phyloP scores from a whole-genome alignment of 306 rosid genomes.

The Prunus mongolica region DNA sequence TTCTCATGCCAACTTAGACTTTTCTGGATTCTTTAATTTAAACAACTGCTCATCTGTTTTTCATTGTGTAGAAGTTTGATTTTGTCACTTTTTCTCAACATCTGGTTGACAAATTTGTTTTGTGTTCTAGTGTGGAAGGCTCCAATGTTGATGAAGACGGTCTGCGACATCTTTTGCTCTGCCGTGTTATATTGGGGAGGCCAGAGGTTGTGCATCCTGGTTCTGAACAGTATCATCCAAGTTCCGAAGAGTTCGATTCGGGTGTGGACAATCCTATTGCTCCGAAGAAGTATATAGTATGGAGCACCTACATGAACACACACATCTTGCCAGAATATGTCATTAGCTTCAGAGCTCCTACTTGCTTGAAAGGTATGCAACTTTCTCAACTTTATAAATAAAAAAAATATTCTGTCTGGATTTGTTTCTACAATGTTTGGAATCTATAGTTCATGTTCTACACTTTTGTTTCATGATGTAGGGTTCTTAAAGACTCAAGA shows the following conservation, averaged over 20 bases:
- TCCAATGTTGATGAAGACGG: slow-evolving; percentile 48
- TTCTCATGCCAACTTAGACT: not conserved
- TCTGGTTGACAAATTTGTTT: not conserved
- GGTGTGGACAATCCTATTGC: slow-evolving; percentile 52
- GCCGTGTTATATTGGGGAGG: slow-evolving; percentile 82
- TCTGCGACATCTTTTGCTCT: slow-evolving; percentile 60
- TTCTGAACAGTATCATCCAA: slow-evolving; percentile 50
- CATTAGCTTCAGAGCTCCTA: slow-evolving; percentile 56
- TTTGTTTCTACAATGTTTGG: not conserved
- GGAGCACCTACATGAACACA: slow-evolving; percentile 71
- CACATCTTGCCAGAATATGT: slow-evolving; percentile 70
- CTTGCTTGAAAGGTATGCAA: slow-evolving; percentile 41
- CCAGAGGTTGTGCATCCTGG: slow-evolving; percentile 52
- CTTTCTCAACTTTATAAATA: not conserved
- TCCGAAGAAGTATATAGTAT: slow-evolving; percentile 61
- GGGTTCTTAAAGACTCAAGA: slow-evolving; percentile 35
- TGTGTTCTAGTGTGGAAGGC: slow-evolving; percentile 40
- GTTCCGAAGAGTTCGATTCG: slow-evolving; percentile 63
- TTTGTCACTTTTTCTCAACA: not conserved
- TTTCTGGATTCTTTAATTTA: not conserved
- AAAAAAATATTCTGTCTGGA: too few species aligned
- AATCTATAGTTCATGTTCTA: not conserved
- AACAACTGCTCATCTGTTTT: too few species aligned
- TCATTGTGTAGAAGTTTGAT: not conserved
- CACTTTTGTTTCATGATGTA: slow-evolving; percentile 19